Evolutionary conservation across 257 asterid genomes (phyloP).

Genomic region (Solanum pinnatisectum): DNA sequence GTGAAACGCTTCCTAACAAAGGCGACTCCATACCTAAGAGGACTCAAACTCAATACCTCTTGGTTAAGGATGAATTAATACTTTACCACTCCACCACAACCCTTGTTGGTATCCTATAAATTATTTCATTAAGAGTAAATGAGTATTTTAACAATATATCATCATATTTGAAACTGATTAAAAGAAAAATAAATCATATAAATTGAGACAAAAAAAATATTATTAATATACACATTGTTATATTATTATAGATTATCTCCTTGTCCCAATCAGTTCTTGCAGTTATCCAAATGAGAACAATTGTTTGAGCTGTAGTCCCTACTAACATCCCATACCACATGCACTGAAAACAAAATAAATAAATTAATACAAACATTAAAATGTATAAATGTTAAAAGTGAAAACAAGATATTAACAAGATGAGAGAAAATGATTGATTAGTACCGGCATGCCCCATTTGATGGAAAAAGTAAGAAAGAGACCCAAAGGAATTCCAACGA

Average conservation of each 20-base stretch:
- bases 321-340: conserved; percentile 7
- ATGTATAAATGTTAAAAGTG: too few species aligned
- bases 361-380: too few species aligned
- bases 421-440: background rate
- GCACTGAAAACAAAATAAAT: background rate
- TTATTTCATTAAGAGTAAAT: too few species aligned
- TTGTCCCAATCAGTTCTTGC: background rate
- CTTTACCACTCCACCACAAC: too few species aligned
- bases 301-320: background rate
- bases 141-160: background rate
- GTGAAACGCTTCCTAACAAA: too few species aligned
- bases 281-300: background rate
- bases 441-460: background rate
- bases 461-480: background rate
- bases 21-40: accelerated
- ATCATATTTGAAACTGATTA: too few species aligned
- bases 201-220: background rate
- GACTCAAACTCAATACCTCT: too few species aligned
- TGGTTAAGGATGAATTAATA: too few species aligned
- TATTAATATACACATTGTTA: background rate
- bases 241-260: background rate
- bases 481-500: background rate
- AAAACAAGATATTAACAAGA: too few species aligned
- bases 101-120: too few species aligned
- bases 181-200: too few species aligned